phyloP scores from a whole-genome alignment of 352 stramenopile species.

The Pythium pyrilobum region DNA sequence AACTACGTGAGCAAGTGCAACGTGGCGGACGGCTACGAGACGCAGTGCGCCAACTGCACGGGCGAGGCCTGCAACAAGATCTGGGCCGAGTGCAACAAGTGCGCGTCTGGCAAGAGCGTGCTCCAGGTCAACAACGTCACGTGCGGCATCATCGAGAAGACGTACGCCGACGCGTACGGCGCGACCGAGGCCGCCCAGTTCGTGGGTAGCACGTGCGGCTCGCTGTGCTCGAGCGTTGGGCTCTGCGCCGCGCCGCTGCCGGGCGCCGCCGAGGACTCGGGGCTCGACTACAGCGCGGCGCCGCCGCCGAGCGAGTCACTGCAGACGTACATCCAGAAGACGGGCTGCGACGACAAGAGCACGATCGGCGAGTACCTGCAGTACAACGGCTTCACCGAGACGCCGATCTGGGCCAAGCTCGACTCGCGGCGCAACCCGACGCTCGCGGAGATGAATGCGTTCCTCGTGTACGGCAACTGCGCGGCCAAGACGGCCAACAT shows the following conservation, averaged over 20 bases:
- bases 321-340: slow-evolving; percentile 45
- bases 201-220: slow-evolving; percentile 19
- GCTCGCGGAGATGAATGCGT: slow-evolving; percentile 45
- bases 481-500: slow-evolving; percentile 36
- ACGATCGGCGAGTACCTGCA: slow-evolving; percentile 60
- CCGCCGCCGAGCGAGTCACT: slow-evolving; percentile 32
- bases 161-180: slow-evolving; percentile 23
- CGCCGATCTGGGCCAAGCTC: slow-evolving; percentile 48
- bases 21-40: slow-evolving; percentile 23
- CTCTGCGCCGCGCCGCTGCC: slow-evolving; percentile 59
- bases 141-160: slow-evolving; percentile 23
- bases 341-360: slow-evolving; percentile 55
- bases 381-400: slow-evolving; percentile 46
- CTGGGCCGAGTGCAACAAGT: slow-evolving; percentile 31
- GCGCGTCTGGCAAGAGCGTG: slow-evolving; percentile 17
- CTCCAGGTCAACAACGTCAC: slow-evolving; percentile 25
- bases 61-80: slow-evolving; percentile 25
- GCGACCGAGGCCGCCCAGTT: slow-evolving; percentile 16
- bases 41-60: slow-evolving; percentile 33
- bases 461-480: slow-evolving; percentile 55
- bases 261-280: slow-evolving; percentile 48
- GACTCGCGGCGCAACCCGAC: slow-evolving; percentile 54
- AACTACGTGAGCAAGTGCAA: slow-evolving; percentile 50
- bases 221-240: slow-evolving; percentile 35
- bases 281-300: slow-evolving; percentile 44